Evolutionary conservation across 306 rosid species (phyloP).

Genomic region (Myrica gale): DNA sequence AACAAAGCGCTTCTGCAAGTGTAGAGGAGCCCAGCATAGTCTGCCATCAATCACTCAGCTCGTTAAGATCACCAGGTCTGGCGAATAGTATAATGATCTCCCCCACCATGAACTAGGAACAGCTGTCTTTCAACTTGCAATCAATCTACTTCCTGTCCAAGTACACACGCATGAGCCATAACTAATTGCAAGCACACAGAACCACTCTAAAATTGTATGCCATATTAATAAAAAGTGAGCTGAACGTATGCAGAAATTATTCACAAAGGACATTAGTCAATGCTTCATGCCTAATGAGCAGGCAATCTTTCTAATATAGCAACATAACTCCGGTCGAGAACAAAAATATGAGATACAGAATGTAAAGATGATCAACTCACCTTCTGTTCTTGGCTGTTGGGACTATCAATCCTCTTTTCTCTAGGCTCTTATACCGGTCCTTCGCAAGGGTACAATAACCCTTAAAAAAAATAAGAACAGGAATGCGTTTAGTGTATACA

Average conservation of each 20-base stretch:
- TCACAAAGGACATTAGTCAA: not conserved
- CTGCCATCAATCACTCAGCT: no score
- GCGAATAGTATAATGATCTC: not conserved
- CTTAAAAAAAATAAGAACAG: slow-evolving; percentile 37
- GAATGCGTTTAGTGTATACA: slow-evolving; percentile 12
- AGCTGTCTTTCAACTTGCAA: not conserved
- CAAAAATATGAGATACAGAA: not conserved
- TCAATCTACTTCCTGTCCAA: slow-evolving; percentile 36
- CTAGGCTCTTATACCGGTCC: slow-evolving; percentile 81
- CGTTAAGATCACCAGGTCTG: no score
- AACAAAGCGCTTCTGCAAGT: not conserved
- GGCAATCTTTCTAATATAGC: not conserved
- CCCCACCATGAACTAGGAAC: not conserved
- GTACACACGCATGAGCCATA: slow-evolving; percentile 7
- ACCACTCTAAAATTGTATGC: not conserved
- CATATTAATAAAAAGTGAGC: not conserved
- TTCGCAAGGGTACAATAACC: slow-evolving; percentile 79
- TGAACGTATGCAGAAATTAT: not conserved
- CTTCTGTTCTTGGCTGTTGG: slow-evolving; percentile 54
- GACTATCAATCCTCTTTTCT: slow-evolving; percentile 84
- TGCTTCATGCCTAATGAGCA: not conserved
- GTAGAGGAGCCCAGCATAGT: not conserved
- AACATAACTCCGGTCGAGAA: no score
- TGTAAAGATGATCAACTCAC: slow-evolving; percentile 37
- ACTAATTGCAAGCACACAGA: not conserved